A percentile compares a stretch with the other conserved stretches of the same genome.
Evolutionary conservation across 2,329 filamentous ascomycete genomes (phyloP).

Genomic region (Mycosphaerella sp.): DNA sequence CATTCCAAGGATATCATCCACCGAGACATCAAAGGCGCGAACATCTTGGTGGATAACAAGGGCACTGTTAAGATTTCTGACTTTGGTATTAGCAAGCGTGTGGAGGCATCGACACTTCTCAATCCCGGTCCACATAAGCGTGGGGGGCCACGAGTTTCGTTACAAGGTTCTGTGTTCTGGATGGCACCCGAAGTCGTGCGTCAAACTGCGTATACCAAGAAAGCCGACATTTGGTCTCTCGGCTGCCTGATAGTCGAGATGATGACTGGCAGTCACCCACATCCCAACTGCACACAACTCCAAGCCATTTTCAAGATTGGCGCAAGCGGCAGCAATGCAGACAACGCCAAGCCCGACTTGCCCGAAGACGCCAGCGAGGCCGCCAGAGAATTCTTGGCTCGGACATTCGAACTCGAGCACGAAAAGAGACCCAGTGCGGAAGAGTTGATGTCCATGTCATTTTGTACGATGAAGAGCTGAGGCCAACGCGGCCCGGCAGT

Average conservation of each 20-base stretch:
- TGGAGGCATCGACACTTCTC: constrained; percentile 83
- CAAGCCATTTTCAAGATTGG: constrained; percentile 97
- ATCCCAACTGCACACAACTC: constrained; percentile 93
- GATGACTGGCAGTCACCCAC: constrained; percentile 95
- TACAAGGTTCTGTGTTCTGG: constrained; percentile 98
- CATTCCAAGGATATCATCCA: constrained; percentile 96
- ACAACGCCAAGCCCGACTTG: constrained; percentile 72
- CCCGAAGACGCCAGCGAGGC: constrained; percentile 81
- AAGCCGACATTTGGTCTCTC: constrained; percentile 97
- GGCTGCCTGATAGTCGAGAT: constrained; percentile 97
- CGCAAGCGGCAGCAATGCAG: constrained; percentile 55
- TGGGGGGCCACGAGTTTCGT: constrained; percentile 61
- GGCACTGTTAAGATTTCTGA: constrained; percentile 98
- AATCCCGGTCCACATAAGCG: constrained; percentile 41
- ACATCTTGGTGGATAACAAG: constrained; percentile 98
- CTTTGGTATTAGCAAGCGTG: constrained; percentile 97
- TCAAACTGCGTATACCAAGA: constrained; percentile 95
- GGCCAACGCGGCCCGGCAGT: background rate
- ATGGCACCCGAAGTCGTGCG: constrained; percentile 99
- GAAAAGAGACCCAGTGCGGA: constrained; percentile 87
- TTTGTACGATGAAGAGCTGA: constrained; percentile 40
- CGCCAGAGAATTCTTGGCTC: constrained; percentile 72
- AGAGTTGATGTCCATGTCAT: constrained; percentile 76
- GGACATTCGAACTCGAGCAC: constrained; percentile 94
- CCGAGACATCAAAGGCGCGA: constrained; percentile 97